Conservation (phyloP, 176 grass and related monocot species). For the Triticum monococcum region DNA sequence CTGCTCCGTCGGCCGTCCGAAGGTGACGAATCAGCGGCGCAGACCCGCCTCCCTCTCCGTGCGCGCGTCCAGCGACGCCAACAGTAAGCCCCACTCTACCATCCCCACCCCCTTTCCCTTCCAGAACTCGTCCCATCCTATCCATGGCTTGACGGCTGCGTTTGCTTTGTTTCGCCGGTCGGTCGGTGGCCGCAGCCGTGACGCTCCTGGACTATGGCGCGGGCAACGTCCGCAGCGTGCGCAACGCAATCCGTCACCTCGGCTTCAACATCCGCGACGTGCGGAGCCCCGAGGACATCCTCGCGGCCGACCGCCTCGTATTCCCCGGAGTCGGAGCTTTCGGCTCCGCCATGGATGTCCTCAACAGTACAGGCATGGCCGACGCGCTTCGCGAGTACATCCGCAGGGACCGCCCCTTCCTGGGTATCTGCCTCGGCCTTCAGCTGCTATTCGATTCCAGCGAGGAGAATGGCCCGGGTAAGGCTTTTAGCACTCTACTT, state of each 20-base stretch:
- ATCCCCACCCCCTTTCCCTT: slow-evolving; percentile 7
- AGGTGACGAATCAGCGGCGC: slow-evolving; percentile 14
- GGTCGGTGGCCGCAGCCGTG: slow-evolving; percentile 34
- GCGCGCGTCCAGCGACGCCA: slow-evolving; percentile 36
- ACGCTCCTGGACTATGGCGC: slow-evolving; percentile 93
- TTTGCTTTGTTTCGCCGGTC: slow-evolving; percentile 12
- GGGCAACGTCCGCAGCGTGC: slow-evolving; percentile 85
- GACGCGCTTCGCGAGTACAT: slow-evolving; percentile 79
- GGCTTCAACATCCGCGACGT: slow-evolving; percentile 88
- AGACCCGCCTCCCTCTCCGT: slow-evolving; percentile 30
- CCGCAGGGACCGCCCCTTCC: slow-evolving; percentile 78
- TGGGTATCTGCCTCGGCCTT: slow-evolving; percentile 95
- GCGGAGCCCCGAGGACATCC: slow-evolving; percentile 83
- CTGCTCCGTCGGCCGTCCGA: background rate
- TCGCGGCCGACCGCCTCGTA: slow-evolving; percentile 68
- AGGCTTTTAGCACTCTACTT: background rate
- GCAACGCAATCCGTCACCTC: slow-evolving; percentile 84
- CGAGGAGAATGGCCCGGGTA: slow-evolving; percentile 91
- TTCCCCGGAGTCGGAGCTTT: slow-evolving; percentile 95
- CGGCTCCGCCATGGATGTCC: slow-evolving; percentile 91
- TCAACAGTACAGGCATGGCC: slow-evolving; percentile 76
- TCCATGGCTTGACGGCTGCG: background rate
- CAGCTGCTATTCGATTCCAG: slow-evolving; percentile 91
- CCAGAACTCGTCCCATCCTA: slow-evolving; percentile 10
- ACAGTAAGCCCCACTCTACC: slow-evolving; percentile 38